A percentile compares a stretch with the other conserved stretches of the same genome.
phyloP scores from a whole-genome alignment of 192 early-diverging fungal species.

The Dispira simplex region DNA sequence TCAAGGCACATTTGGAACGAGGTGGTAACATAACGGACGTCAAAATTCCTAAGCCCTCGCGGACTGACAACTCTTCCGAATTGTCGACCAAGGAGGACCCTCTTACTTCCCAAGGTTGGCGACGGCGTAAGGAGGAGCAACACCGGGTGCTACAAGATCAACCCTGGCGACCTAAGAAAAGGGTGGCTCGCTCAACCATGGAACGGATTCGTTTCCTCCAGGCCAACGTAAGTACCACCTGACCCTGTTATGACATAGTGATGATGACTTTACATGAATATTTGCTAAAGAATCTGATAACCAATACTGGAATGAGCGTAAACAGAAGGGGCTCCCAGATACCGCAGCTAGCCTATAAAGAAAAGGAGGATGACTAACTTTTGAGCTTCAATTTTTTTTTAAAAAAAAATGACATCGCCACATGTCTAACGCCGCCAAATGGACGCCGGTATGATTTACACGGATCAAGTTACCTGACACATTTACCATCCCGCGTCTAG shows the following conservation, averaged over 20 bases:
- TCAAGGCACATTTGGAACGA: not conserved
- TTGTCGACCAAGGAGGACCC: not conserved
- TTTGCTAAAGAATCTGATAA: not conserved
- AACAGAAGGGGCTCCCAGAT: not conserved
- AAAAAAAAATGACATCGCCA: not conserved
- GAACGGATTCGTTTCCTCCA: not conserved
- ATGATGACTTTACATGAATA: not conserved
- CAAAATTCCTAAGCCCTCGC: not conserved
- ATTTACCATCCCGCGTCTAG: constrained; percentile 25
- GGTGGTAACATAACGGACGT: not conserved
- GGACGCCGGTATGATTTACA: constrained; percentile 24
- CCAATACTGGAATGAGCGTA: too few relatives aligned
- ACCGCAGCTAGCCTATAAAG: not conserved
- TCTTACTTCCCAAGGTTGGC: not conserved
- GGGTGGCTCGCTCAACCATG: not conserved
- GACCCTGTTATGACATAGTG: not conserved
- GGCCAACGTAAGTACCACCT: not conserved
- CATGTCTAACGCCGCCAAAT: constrained; percentile 10
- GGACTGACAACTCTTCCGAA: not conserved
- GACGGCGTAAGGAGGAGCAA: not conserved
- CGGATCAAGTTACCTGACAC: constrained; percentile 31
- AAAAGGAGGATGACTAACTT: not conserved
- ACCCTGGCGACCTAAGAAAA: not conserved
- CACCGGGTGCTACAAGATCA: not conserved
- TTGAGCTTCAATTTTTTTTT: not conserved